These are phyloP conservation scores for Rhodotorula sp. DNA, from an alignment of 1,284 basidiomycete species.

Conservation along the genomic window DNA sequence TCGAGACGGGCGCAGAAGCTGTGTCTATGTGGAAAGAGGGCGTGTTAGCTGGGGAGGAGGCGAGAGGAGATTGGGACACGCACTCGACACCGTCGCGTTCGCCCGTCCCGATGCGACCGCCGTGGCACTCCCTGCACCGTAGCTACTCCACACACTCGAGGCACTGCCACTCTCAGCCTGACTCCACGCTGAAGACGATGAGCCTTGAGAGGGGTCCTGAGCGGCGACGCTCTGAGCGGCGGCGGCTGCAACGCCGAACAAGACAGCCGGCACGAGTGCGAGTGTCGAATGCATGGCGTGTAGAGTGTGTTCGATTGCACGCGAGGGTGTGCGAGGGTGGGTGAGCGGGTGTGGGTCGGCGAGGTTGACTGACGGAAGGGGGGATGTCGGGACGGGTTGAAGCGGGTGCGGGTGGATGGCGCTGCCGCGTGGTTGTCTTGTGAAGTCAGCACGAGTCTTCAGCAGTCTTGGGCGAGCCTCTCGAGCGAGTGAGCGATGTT, in stretches of 20 bases:
- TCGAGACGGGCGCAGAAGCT: neutral
- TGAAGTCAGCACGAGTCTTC: too few relatives aligned
- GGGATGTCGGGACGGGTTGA: neutral
- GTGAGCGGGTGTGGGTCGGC: neutral
- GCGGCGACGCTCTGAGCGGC: constrained; percentile 3
- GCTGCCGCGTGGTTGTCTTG: too few relatives aligned
- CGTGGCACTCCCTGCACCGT: too few relatives aligned
- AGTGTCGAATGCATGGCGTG: neutral
- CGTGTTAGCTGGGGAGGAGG: neutral
- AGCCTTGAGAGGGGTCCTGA: neutral
- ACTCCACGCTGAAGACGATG: neutral
- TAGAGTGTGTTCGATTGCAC: neutral
- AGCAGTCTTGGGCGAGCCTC: too few relatives aligned
- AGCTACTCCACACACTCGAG: neutral
- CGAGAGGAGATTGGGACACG: neutral
- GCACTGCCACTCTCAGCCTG: too few relatives aligned
- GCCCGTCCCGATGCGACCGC: neutral
- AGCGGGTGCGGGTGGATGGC: neutral
- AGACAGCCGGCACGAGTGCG: neutral
- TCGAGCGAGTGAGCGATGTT: too few relatives aligned
- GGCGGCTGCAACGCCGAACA: neutral
- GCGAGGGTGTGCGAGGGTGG: neutral
- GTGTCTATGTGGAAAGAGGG: neutral
- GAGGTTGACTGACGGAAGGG: neutral
- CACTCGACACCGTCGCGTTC: neutral